These are phyloP conservation scores for Fusarium sp. DNA, from an alignment of 2,329 filamentous ascomycete genomes.

Conservation along the genomic window DNA sequence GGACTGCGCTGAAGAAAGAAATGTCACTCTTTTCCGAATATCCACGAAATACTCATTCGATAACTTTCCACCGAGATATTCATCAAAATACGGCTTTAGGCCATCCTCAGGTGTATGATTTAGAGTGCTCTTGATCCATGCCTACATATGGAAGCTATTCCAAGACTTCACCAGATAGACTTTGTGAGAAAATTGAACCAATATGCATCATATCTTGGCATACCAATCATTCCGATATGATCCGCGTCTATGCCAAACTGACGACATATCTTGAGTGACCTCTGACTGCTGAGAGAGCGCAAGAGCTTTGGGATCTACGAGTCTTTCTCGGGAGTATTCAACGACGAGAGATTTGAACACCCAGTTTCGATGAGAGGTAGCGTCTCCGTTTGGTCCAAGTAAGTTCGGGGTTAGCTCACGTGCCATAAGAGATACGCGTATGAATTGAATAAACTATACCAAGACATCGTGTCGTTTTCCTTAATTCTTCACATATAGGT, in stretches of 20 bases:
- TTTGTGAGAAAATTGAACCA: not conserved
- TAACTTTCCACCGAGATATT: not conserved
- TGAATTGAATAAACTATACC: not conserved
- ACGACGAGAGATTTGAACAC: too few species aligned
- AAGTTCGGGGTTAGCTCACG: not conserved
- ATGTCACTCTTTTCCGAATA: rapidly evolving
- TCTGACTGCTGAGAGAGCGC: not conserved
- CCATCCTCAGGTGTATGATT: not conserved
- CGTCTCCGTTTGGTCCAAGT: too few species aligned
- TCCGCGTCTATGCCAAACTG: not conserved
- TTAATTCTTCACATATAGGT: not conserved
- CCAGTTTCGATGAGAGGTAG: not conserved
- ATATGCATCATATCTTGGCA: not conserved
- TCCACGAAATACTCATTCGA: not conserved
- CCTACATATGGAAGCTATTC: not conserved
- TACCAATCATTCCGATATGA: too few species aligned
- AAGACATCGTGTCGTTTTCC: too few species aligned
- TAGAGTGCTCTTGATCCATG: rapidly evolving
- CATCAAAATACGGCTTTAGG: too few species aligned
- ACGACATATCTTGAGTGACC: not conserved
- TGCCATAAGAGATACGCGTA: not conserved
- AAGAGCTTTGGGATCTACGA: not conserved
- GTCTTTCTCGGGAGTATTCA: not conserved
- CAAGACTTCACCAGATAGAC: not conserved
- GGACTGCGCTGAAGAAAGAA: not conserved